phyloP scores from a whole-genome alignment of 306 rosid species.

The Corylus heterophylla region DNA sequence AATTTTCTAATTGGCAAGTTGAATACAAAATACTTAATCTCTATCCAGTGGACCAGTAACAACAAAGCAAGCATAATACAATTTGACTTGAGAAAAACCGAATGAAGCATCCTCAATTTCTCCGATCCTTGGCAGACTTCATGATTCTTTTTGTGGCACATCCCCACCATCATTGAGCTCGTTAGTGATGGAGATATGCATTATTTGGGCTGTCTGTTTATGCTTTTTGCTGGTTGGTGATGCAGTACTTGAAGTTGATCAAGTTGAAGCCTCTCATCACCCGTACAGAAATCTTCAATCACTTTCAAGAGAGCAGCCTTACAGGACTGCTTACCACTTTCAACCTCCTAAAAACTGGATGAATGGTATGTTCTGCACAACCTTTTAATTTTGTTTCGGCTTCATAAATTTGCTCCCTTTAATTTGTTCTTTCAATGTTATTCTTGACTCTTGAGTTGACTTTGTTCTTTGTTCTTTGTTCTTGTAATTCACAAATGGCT shows the following conservation, averaged over 20 bases:
- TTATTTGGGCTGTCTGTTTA: background rate
- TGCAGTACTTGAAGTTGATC: background rate
- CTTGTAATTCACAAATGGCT: conserved; percentile 14
- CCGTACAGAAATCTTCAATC: background rate
- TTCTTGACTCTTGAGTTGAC: background rate
- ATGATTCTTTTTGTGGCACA: too few species aligned
- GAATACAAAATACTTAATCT: background rate
- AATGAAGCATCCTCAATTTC: background rate
- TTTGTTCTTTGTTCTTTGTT: conserved; percentile 13
- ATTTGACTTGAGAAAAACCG: background rate
- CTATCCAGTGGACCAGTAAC: background rate
- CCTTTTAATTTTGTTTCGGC: background rate
- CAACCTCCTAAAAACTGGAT: conserved; percentile 56
- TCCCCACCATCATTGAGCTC: background rate
- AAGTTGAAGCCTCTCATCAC: conserved; percentile 26
- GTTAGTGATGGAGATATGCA: background rate
- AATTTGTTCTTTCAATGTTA: background rate
- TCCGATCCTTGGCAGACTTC: background rate
- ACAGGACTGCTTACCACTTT: conserved; percentile 58
- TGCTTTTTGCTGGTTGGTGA: conserved; percentile 16
- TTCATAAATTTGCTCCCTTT: background rate
- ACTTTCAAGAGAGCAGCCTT: conserved; percentile 31
- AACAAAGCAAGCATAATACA: background rate
- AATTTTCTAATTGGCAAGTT: background rate
- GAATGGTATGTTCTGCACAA: conserved; percentile 39